Percentiles rank a stretch among this genome's conserved stretches.
These are phyloP conservation scores for Cadophora sp. DNA, from an alignment of 2,329 filamentous ascomycete species.

Conservation along the genomic window DNA sequence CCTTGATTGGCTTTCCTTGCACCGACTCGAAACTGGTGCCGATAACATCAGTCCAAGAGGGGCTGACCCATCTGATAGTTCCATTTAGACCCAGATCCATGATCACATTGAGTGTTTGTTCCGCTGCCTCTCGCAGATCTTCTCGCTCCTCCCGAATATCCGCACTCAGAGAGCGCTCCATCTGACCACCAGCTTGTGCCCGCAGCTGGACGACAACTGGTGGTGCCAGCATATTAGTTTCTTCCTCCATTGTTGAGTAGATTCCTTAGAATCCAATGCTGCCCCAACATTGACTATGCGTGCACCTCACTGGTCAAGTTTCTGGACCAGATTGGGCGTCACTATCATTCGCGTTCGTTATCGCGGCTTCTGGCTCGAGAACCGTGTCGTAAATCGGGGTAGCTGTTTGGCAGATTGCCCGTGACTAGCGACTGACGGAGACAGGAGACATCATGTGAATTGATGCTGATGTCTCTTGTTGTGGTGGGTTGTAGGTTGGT, in stretches of 20 bases:
- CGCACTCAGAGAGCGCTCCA: slow-evolving; percentile 77
- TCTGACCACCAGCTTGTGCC: slow-evolving; percentile 45
- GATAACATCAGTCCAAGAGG: slow-evolving; percentile 93
- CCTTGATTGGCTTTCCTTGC: slow-evolving; percentile 77
- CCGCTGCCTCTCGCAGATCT: slow-evolving; percentile 92
- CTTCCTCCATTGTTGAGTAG: slow-evolving; percentile 36
- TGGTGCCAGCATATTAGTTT: slow-evolving; percentile 42
- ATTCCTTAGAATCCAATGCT: slow-evolving; percentile 37
- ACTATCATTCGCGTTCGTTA: slow-evolving; percentile 36
- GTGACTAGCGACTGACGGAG: slow-evolving; percentile 34
- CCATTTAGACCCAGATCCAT: slow-evolving; percentile 92
- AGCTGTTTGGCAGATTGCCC: slow-evolving; percentile 32
- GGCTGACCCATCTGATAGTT: slow-evolving; percentile 93
- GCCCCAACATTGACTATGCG: slow-evolving; percentile 40
- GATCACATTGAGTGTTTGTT: slow-evolving; percentile 96
- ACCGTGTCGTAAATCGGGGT: slow-evolving; percentile 27
- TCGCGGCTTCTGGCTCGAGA: slow-evolving; percentile 25
- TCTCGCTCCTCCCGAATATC: slow-evolving; percentile 93
- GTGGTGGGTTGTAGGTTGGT: slow-evolving; percentile 23
- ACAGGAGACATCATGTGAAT: slow-evolving; percentile 40
- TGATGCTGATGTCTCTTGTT: slow-evolving; percentile 41
- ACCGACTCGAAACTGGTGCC: slow-evolving; percentile 78
- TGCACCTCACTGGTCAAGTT: slow-evolving; percentile 21
- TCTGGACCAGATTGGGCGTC: slow-evolving; percentile 16
- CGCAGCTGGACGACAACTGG: slow-evolving; percentile 42